Base-by-base conservation (phyloP, 441 rosid species). In the Manihot esculenta region DNA sequence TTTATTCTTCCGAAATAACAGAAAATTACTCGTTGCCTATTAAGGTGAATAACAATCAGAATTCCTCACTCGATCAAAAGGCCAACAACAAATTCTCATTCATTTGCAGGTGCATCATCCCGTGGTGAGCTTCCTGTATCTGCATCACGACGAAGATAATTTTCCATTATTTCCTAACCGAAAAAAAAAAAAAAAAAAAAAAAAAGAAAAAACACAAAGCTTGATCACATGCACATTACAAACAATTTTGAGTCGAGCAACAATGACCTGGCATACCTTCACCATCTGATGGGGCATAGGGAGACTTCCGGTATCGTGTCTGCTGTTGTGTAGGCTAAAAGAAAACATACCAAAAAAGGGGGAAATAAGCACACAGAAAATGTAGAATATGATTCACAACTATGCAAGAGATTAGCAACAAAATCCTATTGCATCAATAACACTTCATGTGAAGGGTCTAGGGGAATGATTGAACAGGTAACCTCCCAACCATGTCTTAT, bases 281-380 rank as follows among this genome's bases (percentile, higher is more conserved):
- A n/a, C 89, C 92, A 20, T 80, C 87, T 0, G 97, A 56, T 68
- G 99, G 97, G 70, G 94, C 92, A 68, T 79, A 89, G 54, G 89
- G 96, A 63, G 96, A 94, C 79, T 90, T 94, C 66, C 97, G 84
- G 78, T 90, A 94, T 69, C 97, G 88, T 35, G 99, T 92, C 85
- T 90, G 98, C 78, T 94, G 98, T 77, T 90, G 98, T 50, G 99
- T 92, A 67, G 97, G 98, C 98, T 94, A 74, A 60, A 79, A 63
- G 75, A 62, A 42, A 51, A 44, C 24, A 13, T 23, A 35, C 1
- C 1, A 30, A 30, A 26, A 63, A n/a, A 54, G 57, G 18, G 49
- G 44, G 59, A 74, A 10, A 59, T 30, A 41, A 69, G 74, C 64
- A 60, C 7, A 51, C 58, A 20, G 18, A 23, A 56, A 30, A 21